Conservation (phyloP, 352 stramenopile species). For the Phytophthora ohioensis region DNA sequence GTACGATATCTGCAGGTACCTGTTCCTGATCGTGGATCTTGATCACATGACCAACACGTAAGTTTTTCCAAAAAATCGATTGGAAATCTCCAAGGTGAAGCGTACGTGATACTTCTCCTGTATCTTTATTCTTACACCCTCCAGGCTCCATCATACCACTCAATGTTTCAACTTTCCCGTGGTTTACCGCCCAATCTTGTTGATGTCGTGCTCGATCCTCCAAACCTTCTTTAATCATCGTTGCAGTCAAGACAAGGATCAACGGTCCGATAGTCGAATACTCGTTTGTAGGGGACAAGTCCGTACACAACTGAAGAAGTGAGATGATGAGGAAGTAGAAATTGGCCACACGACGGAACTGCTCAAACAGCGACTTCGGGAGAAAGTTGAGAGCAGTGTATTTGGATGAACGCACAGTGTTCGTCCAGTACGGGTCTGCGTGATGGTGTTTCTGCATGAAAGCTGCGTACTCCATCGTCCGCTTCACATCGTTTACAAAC, state of each 20-base stretch:
- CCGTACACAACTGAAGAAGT: slow-evolving; percentile 93
- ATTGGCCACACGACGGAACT: slow-evolving; percentile 97
- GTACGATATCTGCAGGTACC: slow-evolving; percentile 93
- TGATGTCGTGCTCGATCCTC: slow-evolving; percentile 81
- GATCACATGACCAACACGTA: slow-evolving; percentile 90
- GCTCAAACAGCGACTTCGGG: slow-evolving; percentile 94
- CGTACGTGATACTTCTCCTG: neutral
- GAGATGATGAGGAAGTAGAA: slow-evolving; percentile 98
- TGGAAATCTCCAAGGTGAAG: slow-evolving; percentile 54
- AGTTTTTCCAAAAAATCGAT: slow-evolving; percentile 79
- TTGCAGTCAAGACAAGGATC: slow-evolving; percentile 79
- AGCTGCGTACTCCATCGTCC: slow-evolving; percentile 68
- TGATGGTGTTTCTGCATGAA: slow-evolving; percentile 59
- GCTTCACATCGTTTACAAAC: slow-evolving; percentile 73
- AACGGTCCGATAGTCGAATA: slow-evolving; percentile 89
- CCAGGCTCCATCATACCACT: slow-evolving; percentile 8
- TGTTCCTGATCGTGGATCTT: slow-evolving; percentile 89
- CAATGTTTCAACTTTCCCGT: slow-evolving; percentile 58
- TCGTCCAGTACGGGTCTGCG: slow-evolving; percentile 53
- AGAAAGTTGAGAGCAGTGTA: slow-evolving; percentile 97
- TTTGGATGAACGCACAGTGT: slow-evolving; percentile 90
- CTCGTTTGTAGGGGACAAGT: slow-evolving; percentile 88
- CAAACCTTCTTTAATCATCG: slow-evolving; percentile 88
- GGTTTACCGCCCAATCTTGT: slow-evolving; percentile 80
- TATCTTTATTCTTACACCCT: slow-evolving; percentile 6